These are phyloP conservation scores for Fusarium sp. DNA, from an alignment of 2,329 filamentous ascomycete genomes.

Conservation along the genomic window DNA sequence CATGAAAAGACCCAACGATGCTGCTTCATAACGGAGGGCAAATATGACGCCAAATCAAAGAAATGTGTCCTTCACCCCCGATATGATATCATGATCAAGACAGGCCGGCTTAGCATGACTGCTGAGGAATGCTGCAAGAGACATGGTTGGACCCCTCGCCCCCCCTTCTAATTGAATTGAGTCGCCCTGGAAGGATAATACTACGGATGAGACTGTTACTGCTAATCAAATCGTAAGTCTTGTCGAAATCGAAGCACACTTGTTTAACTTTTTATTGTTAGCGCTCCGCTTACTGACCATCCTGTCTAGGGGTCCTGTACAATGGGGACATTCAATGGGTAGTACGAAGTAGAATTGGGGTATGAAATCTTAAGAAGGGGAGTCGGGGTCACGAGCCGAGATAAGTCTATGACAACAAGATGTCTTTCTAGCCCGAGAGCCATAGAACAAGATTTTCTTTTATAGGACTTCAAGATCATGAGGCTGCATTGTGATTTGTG, in stretches of 20 bases:
- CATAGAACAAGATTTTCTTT: neutral
- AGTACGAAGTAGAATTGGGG: neutral
- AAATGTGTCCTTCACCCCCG: fast-evolving
- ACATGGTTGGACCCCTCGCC: no score
- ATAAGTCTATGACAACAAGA: neutral
- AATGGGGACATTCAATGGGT: neutral
- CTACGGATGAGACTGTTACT: neutral
- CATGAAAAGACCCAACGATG: fast-evolving
- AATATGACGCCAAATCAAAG: no score
- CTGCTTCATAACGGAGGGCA: fast-evolving
- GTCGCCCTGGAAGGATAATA: neutral
- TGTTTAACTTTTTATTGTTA: fast-evolving
- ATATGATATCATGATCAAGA: no score
- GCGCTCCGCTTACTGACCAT: neutral
- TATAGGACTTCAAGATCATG: neutral
- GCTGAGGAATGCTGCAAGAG: no score
- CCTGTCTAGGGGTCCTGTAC: neutral
- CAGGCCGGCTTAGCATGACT: no score
- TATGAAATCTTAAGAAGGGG: neutral
- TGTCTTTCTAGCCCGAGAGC: neutral
- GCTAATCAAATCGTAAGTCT: neutral
- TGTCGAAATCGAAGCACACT: neutral
- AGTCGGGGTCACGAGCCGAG: neutral
- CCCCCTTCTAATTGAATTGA: no score
- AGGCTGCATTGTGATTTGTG: neutral